phyloP scores from a whole-genome alignment of 306 rosid species.

The Medicago ruthenica region DNA sequence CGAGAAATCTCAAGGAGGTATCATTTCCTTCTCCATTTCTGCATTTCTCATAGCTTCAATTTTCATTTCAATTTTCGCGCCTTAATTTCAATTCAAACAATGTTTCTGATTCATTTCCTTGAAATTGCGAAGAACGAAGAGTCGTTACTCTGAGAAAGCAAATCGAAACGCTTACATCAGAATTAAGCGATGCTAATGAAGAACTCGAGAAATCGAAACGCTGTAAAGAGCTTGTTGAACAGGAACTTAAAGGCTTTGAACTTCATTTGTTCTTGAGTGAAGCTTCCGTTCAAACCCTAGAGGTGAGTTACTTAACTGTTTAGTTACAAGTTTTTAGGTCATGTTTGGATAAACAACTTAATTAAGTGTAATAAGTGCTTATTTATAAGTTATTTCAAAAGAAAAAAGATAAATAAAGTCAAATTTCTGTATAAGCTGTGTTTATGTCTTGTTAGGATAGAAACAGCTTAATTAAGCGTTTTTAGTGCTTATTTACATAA shows the following conservation, averaged over 20 bases:
- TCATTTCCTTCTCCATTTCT: not conserved
- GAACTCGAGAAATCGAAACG: constrained; percentile 77
- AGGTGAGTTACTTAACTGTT: constrained; percentile 47
- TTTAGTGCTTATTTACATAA: too few species aligned
- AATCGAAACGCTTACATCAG: constrained; percentile 65
- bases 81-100: not conserved
- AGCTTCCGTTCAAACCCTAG: constrained; percentile 66
- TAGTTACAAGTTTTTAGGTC: not conserved
- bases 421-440: not conserved
- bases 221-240: constrained; percentile 67
- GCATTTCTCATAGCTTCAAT: not conserved
- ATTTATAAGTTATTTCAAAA: too few species aligned
- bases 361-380: too few species aligned
- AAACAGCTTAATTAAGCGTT: too few species aligned
- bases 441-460: too few species aligned
- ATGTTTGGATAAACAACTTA: too few species aligned
- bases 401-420: not conserved
- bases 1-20: constrained; percentile 90
- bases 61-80: constrained; percentile 7
- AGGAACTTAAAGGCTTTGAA: constrained; percentile 82
- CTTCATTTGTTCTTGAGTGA: constrained; percentile 67
- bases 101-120: not conserved
- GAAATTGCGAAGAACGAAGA: constrained; percentile 58
- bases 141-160: constrained; percentile 65
- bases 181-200: constrained; percentile 50